A percentile compares a stretch with the other conserved stretches of the same genome.
Evolutionary conservation across 1,284 basidiomycete genomes (phyloP).

Genomic region (Kalmanozyma brasiliensis): DNA sequence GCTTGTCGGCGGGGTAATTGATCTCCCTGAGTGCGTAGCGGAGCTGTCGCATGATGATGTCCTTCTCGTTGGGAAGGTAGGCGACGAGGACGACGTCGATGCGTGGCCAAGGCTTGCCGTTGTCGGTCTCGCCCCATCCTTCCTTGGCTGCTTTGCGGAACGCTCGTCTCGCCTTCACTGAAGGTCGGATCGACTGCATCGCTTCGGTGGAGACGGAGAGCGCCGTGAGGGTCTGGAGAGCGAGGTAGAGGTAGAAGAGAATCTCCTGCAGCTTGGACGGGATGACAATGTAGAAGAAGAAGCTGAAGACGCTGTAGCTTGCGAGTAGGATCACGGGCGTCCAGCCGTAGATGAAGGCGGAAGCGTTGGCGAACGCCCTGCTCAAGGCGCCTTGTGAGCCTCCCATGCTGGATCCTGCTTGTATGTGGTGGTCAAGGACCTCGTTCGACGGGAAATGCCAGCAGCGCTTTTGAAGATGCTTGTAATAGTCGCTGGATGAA

Average conservation of each 20-base stretch:
- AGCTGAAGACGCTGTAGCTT: slow-evolving; percentile 34
- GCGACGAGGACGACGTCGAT: slow-evolving; percentile 61
- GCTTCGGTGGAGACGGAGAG: slow-evolving; percentile 57
- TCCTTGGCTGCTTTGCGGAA: slow-evolving; percentile 49
- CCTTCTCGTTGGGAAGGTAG: slow-evolving; percentile 61
- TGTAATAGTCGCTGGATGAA: neutral
- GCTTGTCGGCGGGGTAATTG: slow-evolving; percentile 53
- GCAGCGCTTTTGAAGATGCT: neutral
- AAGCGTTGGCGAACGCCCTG: slow-evolving; percentile 25
- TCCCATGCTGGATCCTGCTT: slow-evolving; percentile 10
- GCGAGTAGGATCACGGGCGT: slow-evolving; percentile 50
- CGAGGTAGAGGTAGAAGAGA: slow-evolving; percentile 52
- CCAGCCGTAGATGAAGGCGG: slow-evolving; percentile 52
- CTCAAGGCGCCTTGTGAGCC: slow-evolving; percentile 15
- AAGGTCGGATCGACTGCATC: slow-evolving; percentile 53
- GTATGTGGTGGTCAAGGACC: neutral
- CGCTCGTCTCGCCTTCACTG: slow-evolving; percentile 49
- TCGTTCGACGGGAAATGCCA: neutral
- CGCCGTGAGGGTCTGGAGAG: slow-evolving; percentile 52
- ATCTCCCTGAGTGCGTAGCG: slow-evolving; percentile 58
- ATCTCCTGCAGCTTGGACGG: slow-evolving; percentile 49
- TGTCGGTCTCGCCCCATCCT: slow-evolving; percentile 46
- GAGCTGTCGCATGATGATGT: slow-evolving; percentile 60
- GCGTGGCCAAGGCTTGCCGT: slow-evolving; percentile 49
- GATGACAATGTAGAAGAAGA: slow-evolving; percentile 58